Evolutionary conservation across 2,329 filamentous ascomycete species (phyloP).

Genomic region (Venturia oleaginea): DNA sequence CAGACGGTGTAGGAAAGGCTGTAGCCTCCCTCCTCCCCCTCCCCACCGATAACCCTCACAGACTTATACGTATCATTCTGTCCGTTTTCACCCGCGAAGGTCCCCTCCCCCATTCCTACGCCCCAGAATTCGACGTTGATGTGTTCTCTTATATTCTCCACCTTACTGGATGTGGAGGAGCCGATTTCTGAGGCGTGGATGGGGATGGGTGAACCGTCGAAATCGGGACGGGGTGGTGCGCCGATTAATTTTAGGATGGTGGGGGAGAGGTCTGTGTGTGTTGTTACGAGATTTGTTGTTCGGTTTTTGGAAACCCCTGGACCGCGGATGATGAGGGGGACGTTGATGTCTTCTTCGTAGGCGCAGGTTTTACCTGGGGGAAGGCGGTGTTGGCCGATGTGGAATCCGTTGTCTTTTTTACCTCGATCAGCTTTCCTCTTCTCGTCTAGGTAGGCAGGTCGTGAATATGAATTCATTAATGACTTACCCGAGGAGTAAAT

Average conservation of each 20-base stretch:
- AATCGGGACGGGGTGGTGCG: conserved; percentile 21
- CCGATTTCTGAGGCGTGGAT: conserved; percentile 18
- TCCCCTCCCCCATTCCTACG: neutral
- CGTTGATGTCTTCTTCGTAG: conserved; percentile 33
- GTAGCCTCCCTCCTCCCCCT: neutral
- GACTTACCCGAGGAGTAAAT: conserved; percentile 20
- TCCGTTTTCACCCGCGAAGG: neutral
- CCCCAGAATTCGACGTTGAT: conserved; percentile 36
- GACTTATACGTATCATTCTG: conserved; percentile 8
- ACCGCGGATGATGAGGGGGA: conserved; percentile 31
- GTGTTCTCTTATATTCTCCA: no score
- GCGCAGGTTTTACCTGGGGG: conserved; percentile 31
- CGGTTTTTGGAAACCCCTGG: conserved; percentile 24
- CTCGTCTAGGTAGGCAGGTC: no score
- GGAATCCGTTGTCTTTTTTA: conserved; percentile 31
- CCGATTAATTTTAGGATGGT: conserved; percentile 28
- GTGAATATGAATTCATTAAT: neutral
- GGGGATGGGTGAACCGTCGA: conserved; percentile 30
- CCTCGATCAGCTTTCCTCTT: no score
- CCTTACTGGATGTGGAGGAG: conserved; percentile 6
- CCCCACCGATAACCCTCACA: conserved; percentile 3
- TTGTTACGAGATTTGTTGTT: conserved; percentile 27
- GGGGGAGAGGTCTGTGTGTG: conserved; percentile 32
- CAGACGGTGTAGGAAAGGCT: conserved; percentile 9
- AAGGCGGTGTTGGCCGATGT: conserved; percentile 31